phyloP scores from a whole-genome alignment of 768 basidiomycete species.

The Psilocybe tampanensis region DNA sequence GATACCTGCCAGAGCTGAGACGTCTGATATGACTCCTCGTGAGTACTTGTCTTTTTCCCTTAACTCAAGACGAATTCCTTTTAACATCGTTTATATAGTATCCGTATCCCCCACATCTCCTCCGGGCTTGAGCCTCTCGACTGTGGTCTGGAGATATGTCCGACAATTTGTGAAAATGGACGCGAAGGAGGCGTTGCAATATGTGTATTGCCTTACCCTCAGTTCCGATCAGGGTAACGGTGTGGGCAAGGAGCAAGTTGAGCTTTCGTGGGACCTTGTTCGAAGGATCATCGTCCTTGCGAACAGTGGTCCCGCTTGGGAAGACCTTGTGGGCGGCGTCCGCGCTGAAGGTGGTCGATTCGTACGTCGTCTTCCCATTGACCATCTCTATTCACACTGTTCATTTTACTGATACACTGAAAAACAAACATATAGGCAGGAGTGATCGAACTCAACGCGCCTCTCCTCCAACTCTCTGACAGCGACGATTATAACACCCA shows the following conservation, averaged over 20 bases:
- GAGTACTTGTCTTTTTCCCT: conserved; percentile 24
- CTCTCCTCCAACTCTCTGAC: conserved; percentile 72
- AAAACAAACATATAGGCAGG: conserved; percentile 74
- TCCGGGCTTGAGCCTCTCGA: conserved; percentile 79
- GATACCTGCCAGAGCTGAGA: conserved; percentile 80
- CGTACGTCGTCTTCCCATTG: conserved; percentile 47
- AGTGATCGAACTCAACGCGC: conserved; percentile 81
- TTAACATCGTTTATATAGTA: conserved; percentile 41
- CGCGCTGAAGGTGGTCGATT: conserved; percentile 87
- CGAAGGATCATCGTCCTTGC: conserved; percentile 78
- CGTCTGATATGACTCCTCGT: conserved; percentile 85
- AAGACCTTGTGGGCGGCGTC: conserved; percentile 93
- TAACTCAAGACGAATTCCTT: background rate
- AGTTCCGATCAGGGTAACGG: conserved; percentile 68
- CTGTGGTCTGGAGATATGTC: conserved; percentile 90
- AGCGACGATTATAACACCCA: conserved; percentile 73
- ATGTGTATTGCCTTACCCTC: conserved; percentile 86
- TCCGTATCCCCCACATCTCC: conserved; percentile 67
- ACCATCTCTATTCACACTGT: background rate
- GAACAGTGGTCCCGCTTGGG: conserved; percentile 83
- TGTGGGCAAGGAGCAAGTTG: conserved; percentile 83
- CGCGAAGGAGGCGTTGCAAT: conserved; percentile 92
- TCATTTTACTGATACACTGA: background rate
- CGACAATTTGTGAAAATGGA: conserved; percentile 92
- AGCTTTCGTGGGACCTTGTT: conserved; percentile 79